Conservation (phyloP, 805 yeast species). For the Candida multigemmis region DNA sequence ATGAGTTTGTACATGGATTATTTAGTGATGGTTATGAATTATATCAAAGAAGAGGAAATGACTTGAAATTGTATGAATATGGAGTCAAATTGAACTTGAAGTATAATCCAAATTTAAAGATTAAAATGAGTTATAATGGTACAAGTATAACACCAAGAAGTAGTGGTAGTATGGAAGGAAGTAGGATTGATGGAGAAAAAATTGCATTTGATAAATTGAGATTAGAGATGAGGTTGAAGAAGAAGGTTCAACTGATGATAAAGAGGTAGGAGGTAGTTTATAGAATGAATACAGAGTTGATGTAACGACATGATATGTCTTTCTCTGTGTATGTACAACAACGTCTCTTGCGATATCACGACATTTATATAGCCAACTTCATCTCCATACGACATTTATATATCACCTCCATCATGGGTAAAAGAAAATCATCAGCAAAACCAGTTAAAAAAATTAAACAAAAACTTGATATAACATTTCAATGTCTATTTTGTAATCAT, state of each 20-base stretch:
- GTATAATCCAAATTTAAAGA: conserved; percentile 27
- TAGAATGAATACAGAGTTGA: too few relatives aligned
- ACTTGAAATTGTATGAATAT: conserved; percentile 26
- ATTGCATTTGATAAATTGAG: conserved; percentile 36
- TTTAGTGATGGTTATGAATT: conserved; percentile 26
- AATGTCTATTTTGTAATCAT: conserved; percentile 92
- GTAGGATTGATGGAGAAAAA: conserved; percentile 13
- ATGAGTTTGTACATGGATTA: conserved; percentile 14
- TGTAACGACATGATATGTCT: too few relatives aligned
- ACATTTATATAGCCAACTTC: too few relatives aligned
- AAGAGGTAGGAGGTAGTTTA: too few relatives aligned
- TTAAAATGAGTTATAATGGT: conserved; percentile 15
- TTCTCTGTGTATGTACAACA: too few relatives aligned
- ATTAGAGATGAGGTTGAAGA: conserved; percentile 39
- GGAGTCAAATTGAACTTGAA: conserved; percentile 33
- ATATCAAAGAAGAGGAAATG: conserved; percentile 21
- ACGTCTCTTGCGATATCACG: too few relatives aligned
- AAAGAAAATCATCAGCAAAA: conserved; percentile 74
- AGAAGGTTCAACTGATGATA: conserved; percentile 29
- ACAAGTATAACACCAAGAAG: background rate
- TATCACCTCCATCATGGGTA: conserved; percentile 41
- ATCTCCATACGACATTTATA: too few relatives aligned
- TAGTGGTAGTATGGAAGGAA: conserved; percentile 1
- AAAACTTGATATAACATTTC: conserved; percentile 70
- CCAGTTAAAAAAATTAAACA: conserved; percentile 76